Conservation (phyloP, 2,329 filamentous ascomycete species). For the Ophiostoma piceae region DNA sequence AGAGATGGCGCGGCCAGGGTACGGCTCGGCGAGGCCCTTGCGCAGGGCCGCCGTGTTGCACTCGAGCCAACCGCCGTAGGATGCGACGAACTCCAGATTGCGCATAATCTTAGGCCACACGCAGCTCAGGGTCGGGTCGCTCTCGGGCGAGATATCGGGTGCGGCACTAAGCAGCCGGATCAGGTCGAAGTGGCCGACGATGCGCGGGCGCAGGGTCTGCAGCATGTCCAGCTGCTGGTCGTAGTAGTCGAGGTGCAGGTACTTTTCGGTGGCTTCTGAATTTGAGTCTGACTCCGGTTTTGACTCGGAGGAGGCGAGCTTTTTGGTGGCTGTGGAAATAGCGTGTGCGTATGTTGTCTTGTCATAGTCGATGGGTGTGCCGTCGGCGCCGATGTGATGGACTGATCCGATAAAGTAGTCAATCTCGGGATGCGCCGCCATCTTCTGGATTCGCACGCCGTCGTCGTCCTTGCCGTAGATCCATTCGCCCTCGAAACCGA, state of each 20-base stretch:
- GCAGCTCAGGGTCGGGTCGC: conserved; percentile 21
- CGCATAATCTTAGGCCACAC: conserved; percentile 72
- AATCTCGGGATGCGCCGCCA: conserved; percentile 51
- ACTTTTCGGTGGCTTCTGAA: conserved; percentile 51
- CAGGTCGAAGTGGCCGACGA: conserved; percentile 93
- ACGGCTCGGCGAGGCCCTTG: conserved; percentile 87
- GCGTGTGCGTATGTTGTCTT: conserved; percentile 50
- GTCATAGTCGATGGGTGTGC: conserved; percentile 86
- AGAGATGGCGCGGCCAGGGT: conserved; percentile 74
- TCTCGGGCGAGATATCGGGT: conserved; percentile 55
- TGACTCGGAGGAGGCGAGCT: neutral
- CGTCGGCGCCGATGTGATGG: conserved; percentile 76
- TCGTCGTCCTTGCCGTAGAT: conserved; percentile 62
- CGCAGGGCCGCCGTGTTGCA: conserved; percentile 81
- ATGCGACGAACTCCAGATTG: conserved; percentile 65
- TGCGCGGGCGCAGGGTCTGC: conserved; percentile 59
- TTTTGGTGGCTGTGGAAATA: neutral
- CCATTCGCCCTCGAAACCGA: conserved; percentile 93
- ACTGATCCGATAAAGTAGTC: conserved; percentile 88
- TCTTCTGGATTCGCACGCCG: conserved; percentile 56
- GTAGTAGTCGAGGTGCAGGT: conserved; percentile 79
- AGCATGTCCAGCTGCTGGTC: conserved; percentile 84
- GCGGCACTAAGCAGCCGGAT: conserved; percentile 73
- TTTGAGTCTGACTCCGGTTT: neutral
- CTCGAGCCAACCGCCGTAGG: conserved; percentile 79